Conservation (phyloP, 495 filamentous ascomycete species). For the Hypoxylon fragiforme region DNA sequence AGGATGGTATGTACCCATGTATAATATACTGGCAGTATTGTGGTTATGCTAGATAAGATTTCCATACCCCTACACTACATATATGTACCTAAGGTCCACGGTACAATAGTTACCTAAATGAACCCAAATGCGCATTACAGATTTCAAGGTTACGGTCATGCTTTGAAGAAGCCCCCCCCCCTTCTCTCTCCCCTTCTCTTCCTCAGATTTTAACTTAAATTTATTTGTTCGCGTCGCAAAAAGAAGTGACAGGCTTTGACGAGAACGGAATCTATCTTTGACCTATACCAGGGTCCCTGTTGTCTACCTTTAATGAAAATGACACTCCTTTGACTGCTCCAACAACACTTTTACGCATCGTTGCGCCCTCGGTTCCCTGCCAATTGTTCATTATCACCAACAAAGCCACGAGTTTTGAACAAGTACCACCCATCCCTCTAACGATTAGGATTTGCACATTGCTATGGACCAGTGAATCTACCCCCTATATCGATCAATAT, state of each 20-base stretch:
- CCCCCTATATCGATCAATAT: conserved; percentile 1
- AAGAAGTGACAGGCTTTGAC: conserved; percentile 21
- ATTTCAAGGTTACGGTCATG: background rate
- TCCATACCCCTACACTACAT: no score
- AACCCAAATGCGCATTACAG: background rate
- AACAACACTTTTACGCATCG: conserved; percentile 27
- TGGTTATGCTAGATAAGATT: no score
- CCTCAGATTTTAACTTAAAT: background rate
- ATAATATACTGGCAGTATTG: no score
- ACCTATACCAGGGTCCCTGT: conserved; percentile 18
- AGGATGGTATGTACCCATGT: no score
- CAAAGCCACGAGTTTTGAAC: conserved; percentile 35
- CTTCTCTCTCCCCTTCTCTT: conserved; percentile 4
- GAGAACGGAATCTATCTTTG: conserved; percentile 39
- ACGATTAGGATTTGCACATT: conserved; percentile 15
- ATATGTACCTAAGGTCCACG: no score
- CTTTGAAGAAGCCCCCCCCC: conserved; percentile 23
- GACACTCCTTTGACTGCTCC: conserved; percentile 36
- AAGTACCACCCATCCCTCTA: conserved; percentile 26
- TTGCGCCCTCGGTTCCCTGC: conserved; percentile 15
- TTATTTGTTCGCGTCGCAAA: conserved; percentile 23
- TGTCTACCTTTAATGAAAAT: conserved; percentile 34
- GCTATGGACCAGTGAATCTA: conserved; percentile 34
- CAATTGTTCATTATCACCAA: conserved; percentile 10
- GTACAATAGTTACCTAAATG: background rate